Evolutionary conservation across 352 stramenopile genomes (phyloP).

Genomic region (Globisporangium echinulatum): DNA sequence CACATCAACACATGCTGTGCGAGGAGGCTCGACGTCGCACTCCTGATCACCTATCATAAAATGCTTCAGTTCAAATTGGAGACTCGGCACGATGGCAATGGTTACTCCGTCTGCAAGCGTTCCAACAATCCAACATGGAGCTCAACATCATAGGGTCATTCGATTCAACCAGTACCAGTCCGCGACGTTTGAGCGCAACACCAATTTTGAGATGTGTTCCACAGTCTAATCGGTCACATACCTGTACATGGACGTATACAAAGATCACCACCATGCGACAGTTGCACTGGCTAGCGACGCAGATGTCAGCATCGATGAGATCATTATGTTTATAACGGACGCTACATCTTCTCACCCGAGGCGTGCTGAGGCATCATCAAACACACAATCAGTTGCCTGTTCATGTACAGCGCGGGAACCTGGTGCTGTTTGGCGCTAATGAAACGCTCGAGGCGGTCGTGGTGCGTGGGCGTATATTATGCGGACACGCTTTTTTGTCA

Average conservation of each 20-base stretch:
- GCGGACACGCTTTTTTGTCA: constrained; percentile 38
- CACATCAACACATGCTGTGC: not conserved
- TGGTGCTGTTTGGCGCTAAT: constrained; percentile 5
- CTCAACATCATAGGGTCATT: constrained; percentile 32
- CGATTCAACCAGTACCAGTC: constrained; percentile 52
- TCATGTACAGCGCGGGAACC: not conserved
- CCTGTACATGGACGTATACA: constrained; percentile 22
- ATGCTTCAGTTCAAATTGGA: constrained; percentile 6
- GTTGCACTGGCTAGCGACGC: not conserved
- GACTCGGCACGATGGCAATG: constrained; percentile 5
- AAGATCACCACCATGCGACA: constrained; percentile 32
- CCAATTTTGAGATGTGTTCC: constrained; percentile 45
- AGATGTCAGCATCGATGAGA: constrained; percentile 1
- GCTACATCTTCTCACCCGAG: not conserved
- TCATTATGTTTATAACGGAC: not conserved
- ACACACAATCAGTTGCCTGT: not conserved
- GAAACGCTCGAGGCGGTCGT: constrained; percentile 3
- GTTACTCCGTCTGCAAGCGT: constrained; percentile 14
- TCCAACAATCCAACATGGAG: not conserved
- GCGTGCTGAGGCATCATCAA: constrained; percentile 5
- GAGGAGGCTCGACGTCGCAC: not conserved
- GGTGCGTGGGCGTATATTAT: constrained; percentile 17
- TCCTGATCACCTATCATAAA: not conserved
- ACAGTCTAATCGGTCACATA: constrained; percentile 24
- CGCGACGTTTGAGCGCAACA: constrained; percentile 46